These are phyloP conservation scores for Nannochloris sp. DNA, from an alignment of 139 green algal genomes.

Conservation along the genomic window DNA sequence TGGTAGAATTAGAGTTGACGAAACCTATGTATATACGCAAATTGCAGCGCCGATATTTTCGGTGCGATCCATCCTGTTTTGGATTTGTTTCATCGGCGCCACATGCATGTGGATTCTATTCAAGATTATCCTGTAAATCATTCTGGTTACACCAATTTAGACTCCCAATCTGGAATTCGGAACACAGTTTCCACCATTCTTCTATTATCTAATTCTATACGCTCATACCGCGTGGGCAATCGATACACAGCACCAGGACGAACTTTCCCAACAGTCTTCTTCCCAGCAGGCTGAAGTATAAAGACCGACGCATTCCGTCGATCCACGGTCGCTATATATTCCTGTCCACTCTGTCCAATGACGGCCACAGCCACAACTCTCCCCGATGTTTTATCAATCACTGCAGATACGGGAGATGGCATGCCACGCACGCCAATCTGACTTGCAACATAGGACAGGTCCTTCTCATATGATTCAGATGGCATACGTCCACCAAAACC, in stretches of 20 bases:
- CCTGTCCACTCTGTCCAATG: not conserved
- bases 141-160: not conserved
- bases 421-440: not conserved
- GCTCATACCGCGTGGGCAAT: not conserved
- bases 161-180: conserved; percentile 1
- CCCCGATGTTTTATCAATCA: conserved; percentile 3
- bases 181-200: conserved; percentile 6
- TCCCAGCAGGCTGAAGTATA: not conserved
- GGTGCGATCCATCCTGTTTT: no score
- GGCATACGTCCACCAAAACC: not conserved
- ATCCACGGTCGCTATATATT: conserved; percentile 11
- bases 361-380: conserved; percentile 3
- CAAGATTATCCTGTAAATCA: no score
- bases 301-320: not conserved
- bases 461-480: conserved; percentile 4
- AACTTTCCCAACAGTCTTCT: not conserved
- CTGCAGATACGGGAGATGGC: not conserved
- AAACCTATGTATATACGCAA: no score
- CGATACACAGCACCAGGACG: not conserved
- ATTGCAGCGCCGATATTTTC: no score
- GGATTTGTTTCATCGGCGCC: no score
- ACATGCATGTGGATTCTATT: no score
- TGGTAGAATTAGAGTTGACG: no score
- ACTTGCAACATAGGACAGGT: conserved; percentile 4
- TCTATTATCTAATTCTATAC: conserved; percentile 5